Evolutionary conservation across 352 stramenopile species (phyloP), one percentile per base, ranked within the genome.

Genomic region (Phytopythium oedochilum): DNA sequence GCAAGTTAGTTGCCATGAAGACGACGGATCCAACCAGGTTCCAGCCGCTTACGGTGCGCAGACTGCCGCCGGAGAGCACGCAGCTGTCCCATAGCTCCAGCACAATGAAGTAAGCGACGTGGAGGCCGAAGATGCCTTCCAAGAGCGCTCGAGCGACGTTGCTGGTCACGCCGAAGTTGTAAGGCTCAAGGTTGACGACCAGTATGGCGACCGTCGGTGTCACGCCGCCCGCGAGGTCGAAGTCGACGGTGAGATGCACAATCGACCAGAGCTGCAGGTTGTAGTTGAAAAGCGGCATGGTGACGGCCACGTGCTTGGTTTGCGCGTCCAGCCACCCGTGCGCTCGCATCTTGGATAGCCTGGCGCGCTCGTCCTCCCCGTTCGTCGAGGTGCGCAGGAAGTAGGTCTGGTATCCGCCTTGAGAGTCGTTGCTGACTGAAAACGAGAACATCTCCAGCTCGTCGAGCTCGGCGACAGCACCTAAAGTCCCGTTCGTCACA

Each of bases 251-350:
- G 29, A 89, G 60, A 15, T 86, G 55, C 7, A 89, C 68, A 28
- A 89, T 70, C 18, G 75, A 87, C 64, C 73, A 77, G 40, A 87
- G 59, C 26, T 84, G 81, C 42, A 86, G 63, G 28, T 83, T 85
- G 26, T 57, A 62, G 34, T 89, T 89, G 63, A 80, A 89, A 39
- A 89, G 50, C 5, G 75, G 58, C 72, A 89, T 73, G 5, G 63
- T 73, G 50, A 89, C 77, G 12, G 63, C 58, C 15, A 87, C 68
- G 10, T 61, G 35, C 34, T 80, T 82, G n/a, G 78, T 89, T 56
- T 87, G 78, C 5, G 57, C 61, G 42, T 89, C 78, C 18, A 89
- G 63, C 78, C 78, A 89, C 0, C 64, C 59, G 43, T 85, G 66
- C 17, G 66, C 52, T 29, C 61, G 70, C 78, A 89, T 89, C 1